A percentile compares a stretch with the other conserved stretches of the same genome.
These are phyloP conservation scores for Boletus eberwhitei DNA, from an alignment of 768 basidiomycete genomes.

Conservation along the genomic window DNA sequence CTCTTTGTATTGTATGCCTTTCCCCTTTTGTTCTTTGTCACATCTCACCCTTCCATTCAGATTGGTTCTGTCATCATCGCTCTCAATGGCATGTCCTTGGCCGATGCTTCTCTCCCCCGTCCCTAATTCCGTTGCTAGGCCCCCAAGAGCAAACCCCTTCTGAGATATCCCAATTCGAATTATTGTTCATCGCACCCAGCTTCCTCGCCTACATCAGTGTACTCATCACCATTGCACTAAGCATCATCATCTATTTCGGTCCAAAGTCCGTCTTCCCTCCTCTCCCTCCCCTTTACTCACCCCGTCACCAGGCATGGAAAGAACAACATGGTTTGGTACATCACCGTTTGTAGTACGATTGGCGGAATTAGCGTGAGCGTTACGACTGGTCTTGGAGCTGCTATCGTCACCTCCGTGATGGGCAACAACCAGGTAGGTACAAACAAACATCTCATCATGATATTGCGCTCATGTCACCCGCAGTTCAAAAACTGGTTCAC, in stretches of 20 bases:
- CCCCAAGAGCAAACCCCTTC: constrained; percentile 70
- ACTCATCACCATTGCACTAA: constrained; percentile 60
- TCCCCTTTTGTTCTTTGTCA: neutral
- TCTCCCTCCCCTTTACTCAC: neutral
- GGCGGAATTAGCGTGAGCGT: constrained; percentile 94
- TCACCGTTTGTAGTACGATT: constrained; percentile 92
- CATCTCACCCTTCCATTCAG: constrained; percentile 32
- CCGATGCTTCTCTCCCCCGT: neutral
- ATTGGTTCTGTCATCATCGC: constrained; percentile 88
- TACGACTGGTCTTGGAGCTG: constrained; percentile 88
- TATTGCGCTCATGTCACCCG: neutral
- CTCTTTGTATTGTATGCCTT: constrained; percentile 76
- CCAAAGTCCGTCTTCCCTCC: constrained; percentile 51
- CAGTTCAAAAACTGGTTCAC: constrained; percentile 93
- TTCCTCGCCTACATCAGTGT: constrained; percentile 72
- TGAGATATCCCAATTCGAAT: constrained; percentile 67
- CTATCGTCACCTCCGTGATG: constrained; percentile 76
- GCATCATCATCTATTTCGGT: constrained; percentile 80
- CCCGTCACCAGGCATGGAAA: constrained; percentile 64
- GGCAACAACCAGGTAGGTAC: constrained; percentile 72
- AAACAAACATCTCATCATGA: neutral
- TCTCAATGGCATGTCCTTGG: constrained; percentile 61
- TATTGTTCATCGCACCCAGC: constrained; percentile 76
- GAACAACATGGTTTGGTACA: constrained; percentile 94
- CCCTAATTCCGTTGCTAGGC: constrained; percentile 36